Base-by-base conservation (phyloP, 148 eudicot genomes). In the Hydrangea macrophylla region DNA sequence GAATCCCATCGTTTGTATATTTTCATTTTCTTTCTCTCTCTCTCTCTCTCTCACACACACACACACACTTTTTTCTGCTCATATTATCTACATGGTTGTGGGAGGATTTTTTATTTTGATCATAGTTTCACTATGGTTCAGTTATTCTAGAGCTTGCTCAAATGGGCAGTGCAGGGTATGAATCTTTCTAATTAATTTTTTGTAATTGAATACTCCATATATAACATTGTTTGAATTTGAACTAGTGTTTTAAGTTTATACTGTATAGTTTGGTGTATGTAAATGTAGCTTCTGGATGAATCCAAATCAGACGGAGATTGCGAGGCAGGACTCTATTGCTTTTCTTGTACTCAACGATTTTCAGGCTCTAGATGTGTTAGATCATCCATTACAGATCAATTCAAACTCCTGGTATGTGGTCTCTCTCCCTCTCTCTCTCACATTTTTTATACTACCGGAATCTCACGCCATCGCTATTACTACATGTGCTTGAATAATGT, bases 361-460 rank as follows among this genome's bases (percentile, higher is more conserved):
- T 48, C 31, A 0, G 84, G 78, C 37, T 69, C 75, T 24, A 73
- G 23, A 64, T 89, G 96, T 73, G 85, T 86, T 6, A 73, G 92
- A 79, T 74, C 78, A 75, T 11, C 54, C 39, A 54, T 73, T 24
- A 78, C 88, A 0, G 65, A 79, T 35, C 89, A 73, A 44, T 86
- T 86, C 76, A 74, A 67, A 54, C 77, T 81, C 37, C 23, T 86
- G 82, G 89, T 89, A n/a, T n/a, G n/a, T n/a, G n/a, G n/a, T n/a
- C n/a, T n/a, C 51, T 58, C 37, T 63, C 53, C 62, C 50, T 42
- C 48, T 3, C 48, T 42, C 23, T 48, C 53, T 48, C 53, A n/a
- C n/a, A n/a, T n/a, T n/a, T n/a, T n/a, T n/a, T n/a, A n/a, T n/a
- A n/a, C n/a, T n/a, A n/a, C n/a, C n/a, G n/a, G n/a, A n/a, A n/a